These are phyloP conservation scores for Cystobasidium pallidum DNA, from an alignment of 1,284 basidiomycete genomes.

Conservation along the genomic window DNA sequence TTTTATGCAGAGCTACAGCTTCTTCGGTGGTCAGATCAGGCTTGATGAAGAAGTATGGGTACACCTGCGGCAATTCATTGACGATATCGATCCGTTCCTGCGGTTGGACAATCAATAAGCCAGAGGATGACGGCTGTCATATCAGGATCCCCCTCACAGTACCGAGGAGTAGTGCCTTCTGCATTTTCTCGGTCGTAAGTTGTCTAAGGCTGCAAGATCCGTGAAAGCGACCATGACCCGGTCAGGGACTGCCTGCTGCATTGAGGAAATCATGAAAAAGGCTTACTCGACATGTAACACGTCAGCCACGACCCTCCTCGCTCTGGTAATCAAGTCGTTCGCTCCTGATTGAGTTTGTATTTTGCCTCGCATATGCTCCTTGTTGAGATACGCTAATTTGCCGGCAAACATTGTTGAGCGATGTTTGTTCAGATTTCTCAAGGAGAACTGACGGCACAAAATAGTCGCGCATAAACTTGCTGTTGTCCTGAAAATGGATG, in stretches of 20 bases:
- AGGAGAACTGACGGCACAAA: conserved; percentile 65
- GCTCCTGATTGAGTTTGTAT: conserved; percentile 37
- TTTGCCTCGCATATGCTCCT: conserved; percentile 68
- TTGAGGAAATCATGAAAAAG: no score
- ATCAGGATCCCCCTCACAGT: conserved; percentile 24
- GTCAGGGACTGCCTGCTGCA: no score
- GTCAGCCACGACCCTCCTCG: conserved; percentile 8
- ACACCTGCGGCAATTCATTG: conserved; percentile 67
- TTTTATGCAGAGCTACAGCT: conserved; percentile 64
- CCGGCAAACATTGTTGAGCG: conserved; percentile 70
- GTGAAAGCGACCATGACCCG: conserved; percentile 7
- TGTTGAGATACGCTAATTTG: conserved; percentile 77
- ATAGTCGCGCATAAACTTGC: not conserved
- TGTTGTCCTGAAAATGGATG: not conserved
- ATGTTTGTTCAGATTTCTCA: conserved; percentile 71
- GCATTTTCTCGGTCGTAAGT: not conserved
- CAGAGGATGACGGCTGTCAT: conserved; percentile 1
- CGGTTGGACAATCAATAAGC: not conserved
- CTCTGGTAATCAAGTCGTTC: conserved; percentile 42
- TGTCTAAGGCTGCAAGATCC: not conserved
- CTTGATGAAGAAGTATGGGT: conserved; percentile 74
- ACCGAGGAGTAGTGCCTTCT: conserved; percentile 13
- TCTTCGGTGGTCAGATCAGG: conserved; percentile 66
- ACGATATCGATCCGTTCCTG: conserved; percentile 72
- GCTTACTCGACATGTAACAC: not conserved